Evolutionary conservation across 495 filamentous ascomycete species (phyloP).

Genomic region (Bacidia gigantensis): DNA sequence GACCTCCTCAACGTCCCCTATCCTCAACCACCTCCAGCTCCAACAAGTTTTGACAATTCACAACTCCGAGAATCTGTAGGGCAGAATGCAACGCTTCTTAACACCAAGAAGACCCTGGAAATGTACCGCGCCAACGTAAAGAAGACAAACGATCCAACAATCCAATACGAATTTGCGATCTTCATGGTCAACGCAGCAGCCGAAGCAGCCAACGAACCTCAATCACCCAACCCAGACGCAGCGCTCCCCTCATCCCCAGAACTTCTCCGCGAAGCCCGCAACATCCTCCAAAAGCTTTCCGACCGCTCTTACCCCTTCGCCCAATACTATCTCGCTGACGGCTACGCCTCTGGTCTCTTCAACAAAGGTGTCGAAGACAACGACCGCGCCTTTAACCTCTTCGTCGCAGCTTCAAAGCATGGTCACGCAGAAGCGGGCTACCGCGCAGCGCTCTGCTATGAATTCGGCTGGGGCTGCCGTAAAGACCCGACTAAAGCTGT

Average conservation of each 20-base stretch:
- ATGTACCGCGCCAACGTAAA: slow-evolving; percentile 96
- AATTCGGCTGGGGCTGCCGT: slow-evolving; percentile 92
- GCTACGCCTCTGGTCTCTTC: slow-evolving; percentile 87
- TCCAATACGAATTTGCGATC: slow-evolving; percentile 90
- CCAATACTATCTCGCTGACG: slow-evolving; percentile 93
- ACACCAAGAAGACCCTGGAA: slow-evolving; percentile 80
- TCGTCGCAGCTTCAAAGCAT: slow-evolving; percentile 88
- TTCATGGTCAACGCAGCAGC: slow-evolving; percentile 81
- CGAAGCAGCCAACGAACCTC: slow-evolving; percentile 34
- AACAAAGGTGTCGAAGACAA: slow-evolving; percentile 84
- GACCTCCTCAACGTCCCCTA: slow-evolving; percentile 84
- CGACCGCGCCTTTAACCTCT: slow-evolving; percentile 79
- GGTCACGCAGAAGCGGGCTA: slow-evolving; percentile 95
- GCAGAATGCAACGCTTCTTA: slow-evolving; percentile 75
- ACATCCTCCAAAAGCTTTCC: slow-evolving; percentile 72
- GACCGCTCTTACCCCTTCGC: slow-evolving; percentile 88
- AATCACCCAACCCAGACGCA: slow-evolving; percentile 27
- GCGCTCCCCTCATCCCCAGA: slow-evolving; percentile 40
- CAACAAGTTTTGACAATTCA: slow-evolving; percentile 62
- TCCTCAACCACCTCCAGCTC: slow-evolving; percentile 66
- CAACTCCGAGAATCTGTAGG: slow-evolving; percentile 66
- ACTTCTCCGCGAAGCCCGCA: slow-evolving; percentile 72
- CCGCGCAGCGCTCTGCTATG: slow-evolving; percentile 85
- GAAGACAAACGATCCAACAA: slow-evolving; percentile 77
- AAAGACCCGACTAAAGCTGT: slow-evolving; percentile 82